Base-by-base conservation (phyloP, 148 eudicot genomes). In the Dianthus caryophyllus region DNA sequence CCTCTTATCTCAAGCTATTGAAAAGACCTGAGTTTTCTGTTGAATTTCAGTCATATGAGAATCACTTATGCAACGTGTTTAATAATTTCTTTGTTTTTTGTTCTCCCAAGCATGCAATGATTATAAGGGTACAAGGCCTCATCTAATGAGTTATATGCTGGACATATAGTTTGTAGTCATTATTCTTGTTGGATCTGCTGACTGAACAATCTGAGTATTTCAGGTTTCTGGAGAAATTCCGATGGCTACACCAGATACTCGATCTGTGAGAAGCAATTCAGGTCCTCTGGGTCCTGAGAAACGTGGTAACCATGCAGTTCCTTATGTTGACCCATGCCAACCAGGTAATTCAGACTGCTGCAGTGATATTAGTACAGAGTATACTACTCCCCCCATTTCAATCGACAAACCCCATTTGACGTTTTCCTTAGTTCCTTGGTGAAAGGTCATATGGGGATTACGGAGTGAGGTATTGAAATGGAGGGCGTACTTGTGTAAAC, bases 171-270 rank as follows among this genome's bases (percentile, higher is more conserved):
- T 31, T 2, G 31, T 24, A 29, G 50, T 5, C 36, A 7, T 11
- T 18, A 39, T 27, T 20, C 33, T 66, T 44, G 39, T 44, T 50
- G 41, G 53, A 30, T n/a, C 14, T 26, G 44, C 30, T 44, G 33
- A 74, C 66, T 58, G 49, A 61, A 16, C 31, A 68, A 38, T 29
- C 58, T 14, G 33, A 25, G 38, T 70, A 65, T 78, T 65, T 53
- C 84, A 94, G 98, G 80, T 90, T 21, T 94, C 98, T 72, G 96
- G 98, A 65, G 98, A 94, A 73, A 83, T 90, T 58, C 95, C 96
- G 5, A 83, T 82, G 75, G 86, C 85, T 70, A 84, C 87, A 54
- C 88, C 88, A 43, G 98, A 94, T 71, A 88, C 76, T 70, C 85
- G 83, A 25, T 94, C 98, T 69, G 82, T 90, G 65, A 77, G 97